phyloP scores from a whole-genome alignment of 164 flowering plant species.

The Taxillus chinensis region DNA sequence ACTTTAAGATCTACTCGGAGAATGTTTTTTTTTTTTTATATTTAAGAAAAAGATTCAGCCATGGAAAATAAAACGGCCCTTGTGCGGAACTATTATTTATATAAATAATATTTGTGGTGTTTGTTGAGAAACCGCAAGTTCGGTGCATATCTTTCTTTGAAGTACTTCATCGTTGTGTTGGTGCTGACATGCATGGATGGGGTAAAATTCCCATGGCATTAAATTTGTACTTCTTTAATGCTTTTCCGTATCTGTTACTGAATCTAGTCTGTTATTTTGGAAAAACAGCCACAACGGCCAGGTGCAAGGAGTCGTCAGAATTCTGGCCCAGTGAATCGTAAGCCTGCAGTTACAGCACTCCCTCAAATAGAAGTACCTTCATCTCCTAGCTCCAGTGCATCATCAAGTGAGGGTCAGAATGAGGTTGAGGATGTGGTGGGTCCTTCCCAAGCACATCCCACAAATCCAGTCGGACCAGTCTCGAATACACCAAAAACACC shows the following conservation, averaged over 20 bases:
- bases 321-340: conserved; percentile 24
- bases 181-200: too few relatives aligned
- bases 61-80: too few relatives aligned
- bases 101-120: too few relatives aligned
- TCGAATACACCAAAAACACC: conserved; percentile 18
- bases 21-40: too few relatives aligned
- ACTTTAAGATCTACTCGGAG: too few relatives aligned
- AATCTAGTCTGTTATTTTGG: conserved; percentile 1
- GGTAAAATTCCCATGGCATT: too few relatives aligned
- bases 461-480: conserved; percentile 17
- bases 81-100: too few relatives aligned
- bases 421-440: conserved; percentile 25
- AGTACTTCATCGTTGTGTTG: too few relatives aligned
- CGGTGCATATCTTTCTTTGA: too few relatives aligned
- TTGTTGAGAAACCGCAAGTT: too few relatives aligned
- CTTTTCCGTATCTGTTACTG: neutral
- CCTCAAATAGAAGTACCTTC: conserved; percentile 29
- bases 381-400: conserved; percentile 36
- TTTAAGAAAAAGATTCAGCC: too few relatives aligned
- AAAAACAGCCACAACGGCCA: conserved; percentile 36
- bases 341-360: conserved; percentile 19
- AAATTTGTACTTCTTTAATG: too few relatives aligned
- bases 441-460: conserved; percentile 19
- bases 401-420: conserved; percentile 30
- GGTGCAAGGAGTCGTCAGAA: conserved; percentile 31